Conservation (phyloP, 1,284 basidiomycete genomes). For the Apiotrichum veenhuisii region DNA sequence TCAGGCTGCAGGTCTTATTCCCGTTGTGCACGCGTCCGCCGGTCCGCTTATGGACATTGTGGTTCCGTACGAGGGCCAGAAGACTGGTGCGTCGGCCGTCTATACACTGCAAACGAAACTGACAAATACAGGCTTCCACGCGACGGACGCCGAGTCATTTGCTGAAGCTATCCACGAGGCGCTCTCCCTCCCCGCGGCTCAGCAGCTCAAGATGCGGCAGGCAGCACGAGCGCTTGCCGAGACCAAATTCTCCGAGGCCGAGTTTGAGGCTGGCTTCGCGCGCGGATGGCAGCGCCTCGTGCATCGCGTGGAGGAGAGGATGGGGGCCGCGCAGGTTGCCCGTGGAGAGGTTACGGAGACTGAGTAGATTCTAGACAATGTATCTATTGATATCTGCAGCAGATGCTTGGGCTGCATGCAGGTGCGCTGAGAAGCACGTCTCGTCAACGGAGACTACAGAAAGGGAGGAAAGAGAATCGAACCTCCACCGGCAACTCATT, state of each 20-base stretch:
- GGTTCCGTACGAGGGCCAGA: constrained; percentile 65
- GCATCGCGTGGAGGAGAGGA: constrained; percentile 5
- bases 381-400: too few relatives aligned
- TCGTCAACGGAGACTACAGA: too few relatives aligned
- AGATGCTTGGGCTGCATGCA: too few relatives aligned
- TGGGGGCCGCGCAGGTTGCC: background rate
- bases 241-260: constrained; percentile 67
- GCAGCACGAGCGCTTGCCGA: constrained; percentile 68
- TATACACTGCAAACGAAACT: background rate
- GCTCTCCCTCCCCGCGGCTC: constrained; percentile 58
- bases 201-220: constrained; percentile 61
- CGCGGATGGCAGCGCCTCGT: constrained; percentile 37
- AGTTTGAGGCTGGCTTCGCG: constrained; percentile 71
- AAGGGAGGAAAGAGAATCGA: too few relatives aligned
- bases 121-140: constrained; percentile 68
- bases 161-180: constrained; percentile 66
- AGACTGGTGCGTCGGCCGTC: constrained; percentile 65
- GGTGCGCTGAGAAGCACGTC: too few relatives aligned
- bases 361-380: background rate
- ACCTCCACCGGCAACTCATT: background rate
- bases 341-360: background rate
- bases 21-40: constrained; percentile 86
- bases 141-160: constrained; percentile 64
- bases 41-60: constrained; percentile 91
- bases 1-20: constrained; percentile 88